phyloP scores from a whole-genome alignment of 768 basidiomycete genomes.

The Grammothele lineata region DNA sequence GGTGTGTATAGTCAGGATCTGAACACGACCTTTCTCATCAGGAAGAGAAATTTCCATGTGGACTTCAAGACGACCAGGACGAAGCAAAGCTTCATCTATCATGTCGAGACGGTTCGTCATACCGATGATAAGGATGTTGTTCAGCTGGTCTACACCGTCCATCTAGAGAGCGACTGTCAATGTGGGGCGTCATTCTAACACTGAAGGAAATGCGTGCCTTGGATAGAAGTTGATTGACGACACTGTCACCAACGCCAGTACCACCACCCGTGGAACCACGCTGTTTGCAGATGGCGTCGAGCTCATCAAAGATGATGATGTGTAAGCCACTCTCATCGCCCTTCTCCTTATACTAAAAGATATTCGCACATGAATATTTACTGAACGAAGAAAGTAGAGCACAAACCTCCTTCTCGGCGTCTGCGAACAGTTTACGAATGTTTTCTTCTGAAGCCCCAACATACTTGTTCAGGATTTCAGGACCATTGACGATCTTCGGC shows the following conservation, averaged over 20 bases:
- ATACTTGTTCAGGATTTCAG: conserved; percentile 95
- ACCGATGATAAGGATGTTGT: conserved; percentile 98
- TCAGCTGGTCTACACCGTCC: conserved; percentile 98
- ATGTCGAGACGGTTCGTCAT: conserved; percentile 99
- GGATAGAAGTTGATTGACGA: conserved; percentile 96
- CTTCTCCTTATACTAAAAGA: conserved; percentile 85
- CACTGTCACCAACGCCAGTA: conserved; percentile 97
- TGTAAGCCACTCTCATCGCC: conserved; percentile 95
- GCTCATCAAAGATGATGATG: conserved; percentile 99
- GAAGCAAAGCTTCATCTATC: conserved; percentile 97
- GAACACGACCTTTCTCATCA: conserved; percentile 85
- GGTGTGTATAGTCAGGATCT: conserved; percentile 96
- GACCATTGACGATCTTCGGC: conserved; percentile 97
- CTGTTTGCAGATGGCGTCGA: conserved; percentile 98
- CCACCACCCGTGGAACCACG: conserved; percentile 89
- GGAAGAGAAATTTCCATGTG: conserved; percentile 99
- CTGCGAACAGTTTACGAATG: conserved; percentile 94
- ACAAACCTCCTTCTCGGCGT: conserved; percentile 92
- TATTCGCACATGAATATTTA: neutral
- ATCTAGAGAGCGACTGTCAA: no score
- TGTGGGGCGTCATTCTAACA: no score
- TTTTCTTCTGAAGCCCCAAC: conserved; percentile 98
- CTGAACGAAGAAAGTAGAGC: neutral
- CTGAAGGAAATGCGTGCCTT: conserved; percentile 59
- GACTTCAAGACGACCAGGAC: conserved; percentile 97